Evolutionary conservation across 2,329 filamentous ascomycete species (phyloP), one percentile per base, ranked within the genome.

Genomic region (Colletotrichum sp.): DNA sequence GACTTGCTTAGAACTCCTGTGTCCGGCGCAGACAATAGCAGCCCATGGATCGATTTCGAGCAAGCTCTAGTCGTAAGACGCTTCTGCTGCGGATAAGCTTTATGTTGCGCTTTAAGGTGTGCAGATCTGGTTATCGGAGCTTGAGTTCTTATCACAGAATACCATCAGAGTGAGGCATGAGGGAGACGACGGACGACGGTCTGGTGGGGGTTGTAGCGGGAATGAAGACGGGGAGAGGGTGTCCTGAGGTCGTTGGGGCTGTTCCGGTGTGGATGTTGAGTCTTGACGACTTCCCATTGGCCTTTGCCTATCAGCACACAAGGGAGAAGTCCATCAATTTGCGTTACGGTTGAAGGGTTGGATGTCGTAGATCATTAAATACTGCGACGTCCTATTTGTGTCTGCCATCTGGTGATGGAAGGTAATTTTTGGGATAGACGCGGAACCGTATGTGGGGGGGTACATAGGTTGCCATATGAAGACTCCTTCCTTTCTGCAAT

Each of bases 71-170:
- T 38, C 7, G 36, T 5, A 18, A 18, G 7, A 7, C 2, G 2
- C 36, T 38, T 38, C 36, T 38, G 36, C 2, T 18, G 0, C 16
- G 7, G 16, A 18, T 38, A 38, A 38, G 14, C 36, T 38, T 43
- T n/a, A 18, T n/a, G 18, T 43, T 43, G 8, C 38, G 18, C 9
- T n/a, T 0, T n/a, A 8, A 43, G 18, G 38, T n/a, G 16, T n/a
- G 38, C 18, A 18, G 38, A 4, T n/a, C 9, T 10, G 38, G 4
- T 6, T 10, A 0, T 43, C 1, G 9, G 18, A 48, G 38, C 5
- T 2, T 0, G 9, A 3, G 12, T n/a, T 0, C 16, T 48, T 48
- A 12, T 6, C 0, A 0, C 21, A 0, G 43, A 52, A 52, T 52
- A 52, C 6, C 5, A 0, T 0, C n/a, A 21, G 2, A 21, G 43